A percentile compares a stretch with the other conserved stretches of the same genome.
Conservation (phyloP, 306 rosid species). For the Malus sieversii region DNA sequence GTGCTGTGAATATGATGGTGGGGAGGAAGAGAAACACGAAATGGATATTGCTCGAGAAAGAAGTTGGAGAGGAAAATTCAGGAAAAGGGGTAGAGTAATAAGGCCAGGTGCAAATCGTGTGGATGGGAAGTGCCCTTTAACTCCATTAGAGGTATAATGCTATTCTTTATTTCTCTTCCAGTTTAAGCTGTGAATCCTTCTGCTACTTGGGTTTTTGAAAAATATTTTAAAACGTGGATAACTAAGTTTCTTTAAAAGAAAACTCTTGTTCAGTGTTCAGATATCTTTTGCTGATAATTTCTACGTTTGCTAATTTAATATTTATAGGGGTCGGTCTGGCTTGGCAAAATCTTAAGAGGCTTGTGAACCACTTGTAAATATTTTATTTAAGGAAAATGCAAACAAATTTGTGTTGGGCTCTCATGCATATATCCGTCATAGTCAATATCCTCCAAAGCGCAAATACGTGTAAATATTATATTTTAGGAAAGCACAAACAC, state of each 20-base stretch:
- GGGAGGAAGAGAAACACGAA: slow-evolving; percentile 85
- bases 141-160: slow-evolving; percentile 77
- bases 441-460: too few species aligned
- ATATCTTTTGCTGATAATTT: background rate
- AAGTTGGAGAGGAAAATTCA: slow-evolving; percentile 98
- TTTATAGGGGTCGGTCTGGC: too few species aligned
- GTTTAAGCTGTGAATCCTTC: background rate
- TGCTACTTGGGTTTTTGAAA: background rate
- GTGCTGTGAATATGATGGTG: slow-evolving; percentile 93
- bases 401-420: too few species aligned
- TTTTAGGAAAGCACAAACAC: too few species aligned
- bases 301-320: background rate
- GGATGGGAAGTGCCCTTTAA: slow-evolving; percentile 92
- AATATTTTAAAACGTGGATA: background rate
- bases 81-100: slow-evolving; percentile 72
- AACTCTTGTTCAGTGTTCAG: background rate
- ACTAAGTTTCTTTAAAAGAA: background rate
- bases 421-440: too few species aligned
- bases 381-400: too few species aligned
- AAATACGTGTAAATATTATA: too few species aligned
- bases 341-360: too few species aligned
- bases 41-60: slow-evolving; percentile 97
- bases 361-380: too few species aligned
- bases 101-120: slow-evolving; percentile 89
- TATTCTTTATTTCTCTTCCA: background rate